These are phyloP conservation scores for Amylocarpus encephaloides DNA, from an alignment of 2,329 filamentous ascomycete species.

Conservation along the genomic window DNA sequence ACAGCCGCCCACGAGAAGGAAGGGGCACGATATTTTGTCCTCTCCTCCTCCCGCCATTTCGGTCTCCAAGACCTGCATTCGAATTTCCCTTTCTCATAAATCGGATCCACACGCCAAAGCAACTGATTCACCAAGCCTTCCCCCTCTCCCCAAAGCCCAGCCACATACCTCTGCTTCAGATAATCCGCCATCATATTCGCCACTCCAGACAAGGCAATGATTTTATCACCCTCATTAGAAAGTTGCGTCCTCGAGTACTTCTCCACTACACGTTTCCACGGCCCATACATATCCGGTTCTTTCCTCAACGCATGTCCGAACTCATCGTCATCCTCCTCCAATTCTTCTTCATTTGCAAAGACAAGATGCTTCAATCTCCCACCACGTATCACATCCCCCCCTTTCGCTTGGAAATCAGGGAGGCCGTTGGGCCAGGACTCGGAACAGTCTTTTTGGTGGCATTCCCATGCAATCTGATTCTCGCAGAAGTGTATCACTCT, in stretches of 20 bases:
- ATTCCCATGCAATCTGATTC: conserved; percentile 21
- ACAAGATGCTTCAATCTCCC: conserved; percentile 8
- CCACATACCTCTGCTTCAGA: conserved; percentile 5
- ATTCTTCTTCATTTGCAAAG: background rate
- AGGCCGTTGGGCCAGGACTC: conserved; percentile 7
- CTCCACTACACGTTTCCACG: conserved; percentile 10
- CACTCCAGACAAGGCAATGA: conserved; percentile 7
- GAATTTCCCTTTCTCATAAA: conserved; percentile 4
- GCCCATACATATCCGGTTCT: conserved; percentile 2
- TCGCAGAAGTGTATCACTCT: conserved; percentile 18
- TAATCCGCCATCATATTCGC: conserved; percentile 6
- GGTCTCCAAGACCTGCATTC: conserved; percentile 5
- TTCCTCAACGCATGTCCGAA: background rate
- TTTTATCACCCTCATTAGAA: conserved; percentile 1
- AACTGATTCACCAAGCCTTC: conserved; percentile 1
- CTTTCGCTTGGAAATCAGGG: conserved; percentile 2
- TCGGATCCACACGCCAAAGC: conserved; percentile 10
- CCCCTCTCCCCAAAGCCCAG: background rate
- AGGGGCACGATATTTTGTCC: conserved; percentile 9
- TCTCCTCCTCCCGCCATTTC: background rate
- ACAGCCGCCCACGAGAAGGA: conserved; percentile 14
- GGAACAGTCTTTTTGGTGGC: conserved; percentile 7
- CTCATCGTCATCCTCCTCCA: background rate
- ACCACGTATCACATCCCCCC: conserved; percentile 2
- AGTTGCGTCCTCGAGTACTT: conserved; percentile 5